phyloP scores from a whole-genome alignment of 345 rosid species.

The Toxicodendron radicans region DNA sequence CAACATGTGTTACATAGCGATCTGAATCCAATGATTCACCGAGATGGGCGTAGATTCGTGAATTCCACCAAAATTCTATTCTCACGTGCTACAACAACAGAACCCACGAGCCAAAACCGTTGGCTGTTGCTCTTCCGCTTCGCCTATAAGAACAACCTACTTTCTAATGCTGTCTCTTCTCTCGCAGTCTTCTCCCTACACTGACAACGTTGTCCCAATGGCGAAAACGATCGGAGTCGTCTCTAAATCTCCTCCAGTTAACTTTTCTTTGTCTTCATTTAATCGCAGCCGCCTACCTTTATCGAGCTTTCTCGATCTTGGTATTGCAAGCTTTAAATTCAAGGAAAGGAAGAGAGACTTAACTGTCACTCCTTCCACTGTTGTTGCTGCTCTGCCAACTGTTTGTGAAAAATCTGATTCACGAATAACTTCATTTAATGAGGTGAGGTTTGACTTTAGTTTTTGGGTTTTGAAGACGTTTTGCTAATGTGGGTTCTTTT shows the following conservation, averaged over 20 bases:
- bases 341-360: background rate
- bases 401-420: constrained; percentile 30
- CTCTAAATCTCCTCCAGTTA: background rate
- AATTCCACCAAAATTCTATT: too few species aligned
- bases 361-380: background rate
- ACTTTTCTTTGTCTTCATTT: constrained; percentile 17
- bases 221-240: background rate
- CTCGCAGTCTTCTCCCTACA: too few species aligned
- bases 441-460: constrained; percentile 31
- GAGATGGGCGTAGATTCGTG: too few species aligned
- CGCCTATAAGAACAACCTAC: too few species aligned
- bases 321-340: background rate
- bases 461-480: background rate
- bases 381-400: constrained; percentile 32
- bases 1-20: too few species aligned
- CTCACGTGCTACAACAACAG: too few species aligned
- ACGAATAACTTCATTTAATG: constrained; percentile 39
- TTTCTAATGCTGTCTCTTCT: too few species aligned
- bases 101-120: too few species aligned
- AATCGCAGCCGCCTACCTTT: background rate
- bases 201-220: background rate
- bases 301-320: background rate
- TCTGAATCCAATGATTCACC: too few species aligned
- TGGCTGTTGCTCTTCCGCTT: too few species aligned
- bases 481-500: background rate